These are phyloP conservation scores for Chaetomium strumarium DNA, from an alignment of 2,329 filamentous ascomycete species.

Conservation along the genomic window DNA sequence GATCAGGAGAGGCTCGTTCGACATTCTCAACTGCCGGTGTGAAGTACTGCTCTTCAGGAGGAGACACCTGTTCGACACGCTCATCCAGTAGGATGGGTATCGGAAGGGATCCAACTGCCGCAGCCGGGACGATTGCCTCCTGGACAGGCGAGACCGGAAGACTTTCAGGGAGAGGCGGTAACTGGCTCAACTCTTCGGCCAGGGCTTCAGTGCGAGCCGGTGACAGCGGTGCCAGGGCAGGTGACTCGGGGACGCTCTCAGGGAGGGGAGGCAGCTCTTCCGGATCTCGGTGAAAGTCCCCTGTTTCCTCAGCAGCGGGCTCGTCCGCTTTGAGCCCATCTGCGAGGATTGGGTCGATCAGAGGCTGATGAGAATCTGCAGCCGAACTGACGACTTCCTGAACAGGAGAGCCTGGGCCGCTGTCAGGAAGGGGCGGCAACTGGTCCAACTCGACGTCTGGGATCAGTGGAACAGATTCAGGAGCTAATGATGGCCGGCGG, in stretches of 20 bases:
- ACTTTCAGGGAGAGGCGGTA: slow-evolving; percentile 18
- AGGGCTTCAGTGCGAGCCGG: neutral
- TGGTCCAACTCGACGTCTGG: neutral
- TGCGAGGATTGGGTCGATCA: neutral
- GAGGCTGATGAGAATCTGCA: neutral
- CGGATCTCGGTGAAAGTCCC: neutral
- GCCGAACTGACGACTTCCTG: neutral
- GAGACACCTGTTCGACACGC: slow-evolving; percentile 36
- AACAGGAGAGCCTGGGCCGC: slow-evolving; percentile 2
- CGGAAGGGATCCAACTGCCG: neutral
- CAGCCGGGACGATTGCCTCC: neutral
- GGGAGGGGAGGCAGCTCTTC: neutral
- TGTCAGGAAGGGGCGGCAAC: slow-evolving; percentile 11
- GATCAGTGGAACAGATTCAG: neutral
- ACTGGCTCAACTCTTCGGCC: slow-evolving; percentile 1
- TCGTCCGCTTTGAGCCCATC: neutral
- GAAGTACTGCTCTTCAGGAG: neutral
- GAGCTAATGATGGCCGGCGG: neutral
- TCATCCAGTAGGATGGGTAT: neutral
- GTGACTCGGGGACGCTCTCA: slow-evolving; percentile 5
- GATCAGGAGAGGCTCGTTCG: slow-evolving; percentile 36
- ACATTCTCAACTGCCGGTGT: neutral
- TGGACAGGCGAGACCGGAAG: neutral
- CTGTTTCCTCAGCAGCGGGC: neutral
- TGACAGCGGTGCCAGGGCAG: neutral